Base-by-base conservation (phyloP, 1,139 yeast genomes). In the Zhuliangozyma parablackwelliae region DNA sequence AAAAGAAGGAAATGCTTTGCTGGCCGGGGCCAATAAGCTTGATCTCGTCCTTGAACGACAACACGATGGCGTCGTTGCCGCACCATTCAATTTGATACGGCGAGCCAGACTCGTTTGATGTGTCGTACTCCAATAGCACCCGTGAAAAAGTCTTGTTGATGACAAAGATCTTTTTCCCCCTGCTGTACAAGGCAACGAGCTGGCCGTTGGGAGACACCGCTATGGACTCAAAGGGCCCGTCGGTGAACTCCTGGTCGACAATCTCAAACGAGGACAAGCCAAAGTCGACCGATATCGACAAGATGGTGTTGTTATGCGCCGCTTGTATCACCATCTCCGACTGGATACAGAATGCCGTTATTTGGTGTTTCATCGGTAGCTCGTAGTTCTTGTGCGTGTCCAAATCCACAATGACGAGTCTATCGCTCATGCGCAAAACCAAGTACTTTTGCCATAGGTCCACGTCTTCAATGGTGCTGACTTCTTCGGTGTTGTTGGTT, bases 31-130 rank as follows among this genome's bases (percentile, higher is more conserved):
- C 96, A 28, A 83, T 70, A 10, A 90, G 56, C 42, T 75, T 74
- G 21, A 88, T 52, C 40, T 84, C 90, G 46, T 84, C 94, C 5
- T 72, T 65, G 41, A 75, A 69, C 0, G 80, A 64, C 26, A 78
- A 32, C 0, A 80, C 80, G 1, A 89, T 79, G 0, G 94, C 88
- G 61, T 88, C 96, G 48, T 82, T 80, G 0, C 92, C 88, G 57
- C 96, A 86, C 97, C 97, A 90, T 42, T 71, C 72, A 10, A 87
- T 61, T 44, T 75, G 75, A 29, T 58, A 52, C 1, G 70, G 58
- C 51, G 69, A 16, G 33, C 61, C 45, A 30, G 68, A 57, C 43
- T 63, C 71, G 41, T 56, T 61, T 20, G 64, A 53, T 1, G 66
- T 57, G 39, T 69, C 69, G 39, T 75, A 75, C 38, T 78, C 81